phyloP scores from a whole-genome alignment of 2,329 filamentous ascomycete genomes.

The Rhinocladiella mackenziei region DNA sequence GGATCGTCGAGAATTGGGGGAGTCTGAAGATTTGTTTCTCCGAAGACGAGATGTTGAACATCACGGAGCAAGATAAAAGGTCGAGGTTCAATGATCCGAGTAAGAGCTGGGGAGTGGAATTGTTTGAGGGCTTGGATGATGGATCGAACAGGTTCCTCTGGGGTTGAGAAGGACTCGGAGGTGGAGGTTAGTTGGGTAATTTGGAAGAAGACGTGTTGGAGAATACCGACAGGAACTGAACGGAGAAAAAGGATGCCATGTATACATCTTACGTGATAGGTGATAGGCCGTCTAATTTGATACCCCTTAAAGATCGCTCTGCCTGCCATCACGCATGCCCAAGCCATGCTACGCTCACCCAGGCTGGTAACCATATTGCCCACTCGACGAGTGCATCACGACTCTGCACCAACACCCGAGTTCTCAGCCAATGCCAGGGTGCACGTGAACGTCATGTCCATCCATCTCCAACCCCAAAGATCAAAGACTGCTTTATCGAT shows the following conservation, averaged over 20 bases:
- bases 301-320: constrained; percentile 5
- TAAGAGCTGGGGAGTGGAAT: constrained; percentile 39
- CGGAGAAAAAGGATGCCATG: constrained; percentile 9
- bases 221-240: neutral
- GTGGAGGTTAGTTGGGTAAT: too few species aligned
- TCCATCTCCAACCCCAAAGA: constrained; percentile 3
- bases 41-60: constrained; percentile 24
- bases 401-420: constrained; percentile 6
- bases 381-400: neutral
- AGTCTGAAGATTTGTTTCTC: constrained; percentile 25
- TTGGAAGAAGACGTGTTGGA: neutral
- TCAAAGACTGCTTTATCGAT: constrained; percentile 4
- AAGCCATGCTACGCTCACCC: neutral
- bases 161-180: too few species aligned
- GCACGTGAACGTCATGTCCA: constrained; percentile 3
- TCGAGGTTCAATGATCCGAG: constrained; percentile 42
- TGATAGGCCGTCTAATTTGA: constrained; percentile 7
- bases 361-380: neutral
- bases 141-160: constrained; percentile 17
- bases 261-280: constrained; percentile 6
- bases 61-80: constrained; percentile 36
- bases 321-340: neutral
- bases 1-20: constrained; percentile 46
- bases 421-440: neutral
- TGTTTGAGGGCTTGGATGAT: constrained; percentile 44